phyloP scores from a whole-genome alignment of 352 stramenopile genomes.

The Saprolegnia parasitica region DNA sequence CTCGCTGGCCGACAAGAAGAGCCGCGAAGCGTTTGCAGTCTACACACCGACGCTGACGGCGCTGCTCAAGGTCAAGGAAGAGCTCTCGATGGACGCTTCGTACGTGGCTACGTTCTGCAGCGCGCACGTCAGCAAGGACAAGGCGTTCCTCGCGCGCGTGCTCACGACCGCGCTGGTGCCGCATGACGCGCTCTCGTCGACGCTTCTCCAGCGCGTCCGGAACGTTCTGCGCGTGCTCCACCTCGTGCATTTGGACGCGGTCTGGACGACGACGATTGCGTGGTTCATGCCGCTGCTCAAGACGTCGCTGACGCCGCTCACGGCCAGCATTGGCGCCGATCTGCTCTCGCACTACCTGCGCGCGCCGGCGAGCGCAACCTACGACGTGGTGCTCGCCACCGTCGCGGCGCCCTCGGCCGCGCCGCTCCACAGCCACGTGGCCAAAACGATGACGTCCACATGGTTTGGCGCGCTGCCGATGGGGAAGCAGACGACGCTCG shows the following conservation, averaged over 20 bases:
- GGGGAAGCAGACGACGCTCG: background rate
- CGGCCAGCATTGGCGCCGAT: slow-evolving; percentile 38
- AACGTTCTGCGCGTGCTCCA: slow-evolving; percentile 61
- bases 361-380: slow-evolving; percentile 49
- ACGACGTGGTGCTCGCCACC: slow-evolving; percentile 46
- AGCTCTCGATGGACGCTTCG: slow-evolving; percentile 70
- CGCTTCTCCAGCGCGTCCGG: slow-evolving; percentile 41
- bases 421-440: slow-evolving; percentile 11
- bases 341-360: slow-evolving; percentile 60
- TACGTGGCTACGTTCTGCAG: slow-evolving; percentile 51
- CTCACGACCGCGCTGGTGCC: slow-evolving; percentile 32
- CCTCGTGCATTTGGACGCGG: slow-evolving; percentile 42
- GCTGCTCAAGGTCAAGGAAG: slow-evolving; percentile 59
- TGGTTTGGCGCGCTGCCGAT: slow-evolving; percentile 4
- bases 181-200: slow-evolving; percentile 34
- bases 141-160: slow-evolving; percentile 41
- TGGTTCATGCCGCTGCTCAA: slow-evolving; percentile 54
- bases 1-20: slow-evolving; percentile 34
- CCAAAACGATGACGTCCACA: background rate
- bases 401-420: slow-evolving; percentile 32
- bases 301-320: slow-evolving; percentile 3
- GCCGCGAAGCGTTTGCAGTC: slow-evolving; percentile 34
- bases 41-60: slow-evolving; percentile 39
- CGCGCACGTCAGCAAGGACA: slow-evolving; percentile 33
- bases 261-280: slow-evolving; percentile 64